Base-by-base conservation (phyloP, 163 green algal species). In the Scenedesmus sp. region DNA sequence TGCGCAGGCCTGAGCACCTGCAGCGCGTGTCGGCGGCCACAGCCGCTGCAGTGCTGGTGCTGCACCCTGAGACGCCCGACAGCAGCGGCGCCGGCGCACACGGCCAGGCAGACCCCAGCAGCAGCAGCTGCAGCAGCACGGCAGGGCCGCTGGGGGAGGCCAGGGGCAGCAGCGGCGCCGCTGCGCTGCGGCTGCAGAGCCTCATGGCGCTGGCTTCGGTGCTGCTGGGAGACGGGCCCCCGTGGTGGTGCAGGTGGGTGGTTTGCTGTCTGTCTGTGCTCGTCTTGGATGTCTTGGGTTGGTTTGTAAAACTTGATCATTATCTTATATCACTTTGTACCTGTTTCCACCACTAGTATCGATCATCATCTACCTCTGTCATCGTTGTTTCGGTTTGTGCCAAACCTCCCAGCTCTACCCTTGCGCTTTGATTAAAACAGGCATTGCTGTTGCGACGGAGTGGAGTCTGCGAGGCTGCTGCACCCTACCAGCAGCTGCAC, bases 21-120 rank as follows among this genome's bases (percentile, higher is more conserved):
- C 33, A 87, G 51, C 82, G 82, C 49, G 82, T 87, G 44, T 87
- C 82, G 37, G 82, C 82, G 35, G 51, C 51, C 6, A 40, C 49
- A n/a, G 82, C 82, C 56, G 51, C 86, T 42, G 86, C 86, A 70
- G 76, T 91, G 30, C 86, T 91, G 16, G 86, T 91, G 73, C 73
- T 91, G 26, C 86, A 91, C 49, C 86, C 86, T 59, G 84, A 89
- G 40, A 9, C 59, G 4, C 12, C 35, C 6, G 83, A 76, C 65
- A 40, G 30, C 65, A 76, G 65, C 26, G 9, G 3, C 42, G 5
- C 26, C 24, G 4, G 30, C 4, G 18, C 26, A 40, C 43, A 10
- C 43, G 24, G 42, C 43, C 6, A 37, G 3, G 13, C 26, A 42
- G 79, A 84, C 56, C 22, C 56, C 56, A 70, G 56, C 20, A 10